Evolutionary conservation across 2,329 filamentous ascomycete genomes (phyloP).

Genomic region (Fusarium sterilihyphosum): DNA sequence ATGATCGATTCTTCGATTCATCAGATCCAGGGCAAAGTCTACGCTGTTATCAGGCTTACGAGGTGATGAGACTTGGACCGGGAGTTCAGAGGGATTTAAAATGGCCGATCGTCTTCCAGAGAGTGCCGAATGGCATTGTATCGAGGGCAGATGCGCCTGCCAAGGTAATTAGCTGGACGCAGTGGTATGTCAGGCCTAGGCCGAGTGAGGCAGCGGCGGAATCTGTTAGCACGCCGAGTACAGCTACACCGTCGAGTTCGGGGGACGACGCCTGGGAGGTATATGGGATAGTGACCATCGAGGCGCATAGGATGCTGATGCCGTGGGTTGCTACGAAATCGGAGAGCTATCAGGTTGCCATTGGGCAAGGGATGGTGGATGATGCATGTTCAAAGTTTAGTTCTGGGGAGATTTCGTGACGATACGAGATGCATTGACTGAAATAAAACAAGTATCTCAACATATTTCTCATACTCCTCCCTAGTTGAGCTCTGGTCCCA

Average conservation of each 20-base stretch:
- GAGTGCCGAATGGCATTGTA: constrained; percentile 52
- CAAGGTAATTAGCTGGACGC: constrained; percentile 55
- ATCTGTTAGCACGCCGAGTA: constrained; percentile 30
- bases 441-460: neutral
- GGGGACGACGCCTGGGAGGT: constrained; percentile 43
- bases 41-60: constrained; percentile 44
- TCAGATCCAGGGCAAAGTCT: constrained; percentile 44
- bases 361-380: constrained; percentile 23
- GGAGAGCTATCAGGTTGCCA: constrained; percentile 1
- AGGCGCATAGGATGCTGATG: constrained; percentile 47
- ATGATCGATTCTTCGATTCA: constrained; percentile 54
- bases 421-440: neutral
- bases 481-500: neutral
- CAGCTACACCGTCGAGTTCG: constrained; percentile 12
- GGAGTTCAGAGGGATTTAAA: constrained; percentile 52
- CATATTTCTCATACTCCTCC: neutral
- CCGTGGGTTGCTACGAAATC: constrained; percentile 44
- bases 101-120: constrained; percentile 57
- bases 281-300: constrained; percentile 44
- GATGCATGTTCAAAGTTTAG: constrained; percentile 17
- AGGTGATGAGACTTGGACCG: constrained; percentile 49
- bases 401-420: neutral
- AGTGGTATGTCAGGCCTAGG: constrained; percentile 42
- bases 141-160: constrained; percentile 52
- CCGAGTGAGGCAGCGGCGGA: neutral